Evolutionary conservation across 2,329 filamentous ascomycete species (phyloP), one percentile per base, ranked within the genome.

Genomic region (Colletotrichum salicis): DNA sequence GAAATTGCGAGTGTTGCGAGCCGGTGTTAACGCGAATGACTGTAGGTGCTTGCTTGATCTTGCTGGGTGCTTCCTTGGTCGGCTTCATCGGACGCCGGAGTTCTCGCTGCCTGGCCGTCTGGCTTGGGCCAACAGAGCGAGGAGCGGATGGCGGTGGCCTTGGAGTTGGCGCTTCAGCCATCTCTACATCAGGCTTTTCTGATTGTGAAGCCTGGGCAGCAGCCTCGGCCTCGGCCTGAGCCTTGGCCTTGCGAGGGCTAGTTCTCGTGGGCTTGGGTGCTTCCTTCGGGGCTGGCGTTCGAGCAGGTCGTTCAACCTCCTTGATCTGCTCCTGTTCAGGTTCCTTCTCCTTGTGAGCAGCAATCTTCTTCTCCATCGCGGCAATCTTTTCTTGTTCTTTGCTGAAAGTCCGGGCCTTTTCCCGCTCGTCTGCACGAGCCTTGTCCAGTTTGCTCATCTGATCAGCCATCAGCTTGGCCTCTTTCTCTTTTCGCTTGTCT

Each of bases 21-120:
- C 88, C 88, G 64, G 90, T 91, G 74, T 92, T 93, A 71, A 94
- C 91, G 69, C 89, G 89, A 76, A 93, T 95, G 69, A 92, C 89
- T 3, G 93, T 94, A 8, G 91, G 93, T 1, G 89, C 89, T 71
- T 91, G 90, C 78, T 91, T 94, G 0, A 86, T 78, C 78, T 92
- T 93, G 12, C 81, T 75, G 4, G 85, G 75, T 1, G 85, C 77
- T 52, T 93, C 90, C 77, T 92, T 92, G 10, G 85, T 86, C 2
- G 91, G 90, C 76, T 89, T 92, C 4, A 88, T 77, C 0, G 90
- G 90, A 64, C 91, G 86, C 77, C 90, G 90, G 69, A 87, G 81
- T 55, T 88, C 87, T 61, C 84, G 87, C 60, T 80, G 85, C 74
- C 88, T 88, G 75, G 82, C 80, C 67, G 84, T 79, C 69, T 87